Percentiles rank a stretch among this genome's conserved stretches.
These are phyloP conservation scores for Oxalis stricta DNA, from an alignment of 441 rosid genomes.

Conservation along the genomic window DNA sequence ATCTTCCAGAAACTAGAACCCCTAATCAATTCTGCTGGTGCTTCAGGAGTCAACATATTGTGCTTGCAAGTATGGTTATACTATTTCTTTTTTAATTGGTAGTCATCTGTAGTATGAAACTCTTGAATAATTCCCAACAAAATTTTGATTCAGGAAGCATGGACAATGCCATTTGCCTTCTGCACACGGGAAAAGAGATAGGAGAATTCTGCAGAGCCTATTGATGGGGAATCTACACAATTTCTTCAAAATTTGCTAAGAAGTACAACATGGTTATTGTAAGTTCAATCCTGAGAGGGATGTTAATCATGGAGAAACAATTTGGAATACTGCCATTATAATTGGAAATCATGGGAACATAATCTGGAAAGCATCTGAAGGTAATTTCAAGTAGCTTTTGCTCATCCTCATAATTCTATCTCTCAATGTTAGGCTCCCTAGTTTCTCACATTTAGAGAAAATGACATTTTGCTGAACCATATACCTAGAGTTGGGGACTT, in stretches of 20 bases:
- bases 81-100: background rate
- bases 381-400: slow-evolving; percentile 17
- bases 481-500: slow-evolving; percentile 96
- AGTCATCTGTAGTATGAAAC: background rate
- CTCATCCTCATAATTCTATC: slow-evolving; percentile 1
- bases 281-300: slow-evolving; percentile 93
- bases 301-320: slow-evolving; percentile 73
- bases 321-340: slow-evolving; percentile 84
- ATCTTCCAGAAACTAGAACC: slow-evolving; percentile 61
- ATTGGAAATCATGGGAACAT: slow-evolving; percentile 87
- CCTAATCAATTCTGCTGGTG: slow-evolving; percentile 70
- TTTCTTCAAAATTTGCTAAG: slow-evolving; percentile 64
- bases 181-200: slow-evolving; percentile 91
- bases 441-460: slow-evolving; percentile 4
- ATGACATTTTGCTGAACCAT: slow-evolving; percentile 57
- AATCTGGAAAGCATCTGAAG: slow-evolving; percentile 93
- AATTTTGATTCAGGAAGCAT: slow-evolving; percentile 53
- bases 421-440: slow-evolving; percentile 1
- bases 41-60: slow-evolving; percentile 76
- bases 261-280: slow-evolving; percentile 84
- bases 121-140: background rate
- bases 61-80: slow-evolving; percentile 59
- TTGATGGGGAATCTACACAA: slow-evolving; percentile 69
- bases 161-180: slow-evolving; percentile 96
- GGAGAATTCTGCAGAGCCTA: slow-evolving; percentile 92